Base-by-base conservation (phyloP, 257 asterid species). In the Solanum gandarillasii region DNA sequence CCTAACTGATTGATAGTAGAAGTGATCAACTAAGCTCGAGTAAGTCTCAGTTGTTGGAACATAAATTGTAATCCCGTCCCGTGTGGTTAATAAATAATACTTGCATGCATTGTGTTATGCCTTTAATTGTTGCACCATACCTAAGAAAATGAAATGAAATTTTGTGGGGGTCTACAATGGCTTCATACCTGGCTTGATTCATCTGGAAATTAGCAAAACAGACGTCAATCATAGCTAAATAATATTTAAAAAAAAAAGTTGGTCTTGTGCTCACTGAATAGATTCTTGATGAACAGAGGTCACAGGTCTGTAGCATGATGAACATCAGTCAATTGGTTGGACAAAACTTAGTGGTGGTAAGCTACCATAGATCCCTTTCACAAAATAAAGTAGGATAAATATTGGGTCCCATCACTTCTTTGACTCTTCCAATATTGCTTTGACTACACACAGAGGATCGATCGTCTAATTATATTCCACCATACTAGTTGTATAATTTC, bases 331-430 rank as follows among this genome's bases (percentile, higher is more conserved):
- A 91, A 36, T 23, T 87, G 13, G 83, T 27, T 43, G 87, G 93
- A 93, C 93, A 93, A 91, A 91, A 86, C 89, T 84, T 91, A 89
- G 93, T 90, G 94, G 93, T 79, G 83, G 92, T 89, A 90, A 76
- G 92, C 89, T 75, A 88, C 75, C 36, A 90, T 90, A 35, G 29
- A 91, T 91, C 89, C 91, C 91, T 89, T 87, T 87, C 87, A 27
- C 7, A 20, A 14, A 34, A 43, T 7, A 48, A 84, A 83, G 89
- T 83, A 87, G 87, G 91, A 90, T 90, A 87, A 71, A 71, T 43
- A 52, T 76, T 83, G 31, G 81, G 87, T 41, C 85, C 91, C 87
- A 83, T 84, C 39, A 83, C 68, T 36, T 3, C 12, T n/a, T 39
- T 76, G 60, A 76, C 62, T 39, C 60, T n/a, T 75, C 84, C 60